Base-by-base conservation (phyloP, 495 filamentous ascomycete genomes). In the Apiosordaria backusii region DNA sequence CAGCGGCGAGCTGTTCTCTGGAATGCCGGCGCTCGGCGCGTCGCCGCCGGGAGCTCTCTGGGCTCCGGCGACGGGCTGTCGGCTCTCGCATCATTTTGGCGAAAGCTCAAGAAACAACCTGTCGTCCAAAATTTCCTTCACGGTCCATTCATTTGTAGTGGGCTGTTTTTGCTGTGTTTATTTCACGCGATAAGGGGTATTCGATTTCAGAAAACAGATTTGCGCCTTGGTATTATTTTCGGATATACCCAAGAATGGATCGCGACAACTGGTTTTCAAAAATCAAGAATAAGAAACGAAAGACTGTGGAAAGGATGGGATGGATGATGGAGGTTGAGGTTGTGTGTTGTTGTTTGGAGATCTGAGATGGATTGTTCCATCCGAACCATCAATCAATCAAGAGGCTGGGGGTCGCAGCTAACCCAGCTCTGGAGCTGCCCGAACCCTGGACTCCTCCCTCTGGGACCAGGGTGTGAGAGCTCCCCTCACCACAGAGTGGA, bases 1-100 rank as follows among this genome's bases (percentile, higher is more conserved):
- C 76, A 64, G 76, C 72, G 60, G 76, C 73, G 61, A 81, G 77
- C 66, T 80, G 78, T 60, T 80, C 81, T 77, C 76, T 75, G 62
- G 81, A 82, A 69, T 76, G 71, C 64, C 79, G 74, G 61, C 78
- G 75, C 62, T 78, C 75, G 75, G 77, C 79, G 77, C 80, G 79
- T 78, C 81, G 77, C 67, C 80, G 79, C 65, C 79, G 76, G 73
- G 79, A 75, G 73, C 78, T 77, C 69, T 82, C 80, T 54, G 77
- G 81, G 74, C 80, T 82, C 79, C 80, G 77, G 69, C 75, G 79
- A 74, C 80, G 79, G 35, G 35, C 35, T 15, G 35, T 45, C 76
- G 75, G 74, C 69, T 81, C 77, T 66, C 75, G 74, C 72, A 80
- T 80, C 78, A 76, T 82, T 54, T 27, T 65, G 62, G 65, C 63